Evolutionary conservation across 306 rosid genomes (phyloP).

Genomic region (Acacia crassicarpa): DNA sequence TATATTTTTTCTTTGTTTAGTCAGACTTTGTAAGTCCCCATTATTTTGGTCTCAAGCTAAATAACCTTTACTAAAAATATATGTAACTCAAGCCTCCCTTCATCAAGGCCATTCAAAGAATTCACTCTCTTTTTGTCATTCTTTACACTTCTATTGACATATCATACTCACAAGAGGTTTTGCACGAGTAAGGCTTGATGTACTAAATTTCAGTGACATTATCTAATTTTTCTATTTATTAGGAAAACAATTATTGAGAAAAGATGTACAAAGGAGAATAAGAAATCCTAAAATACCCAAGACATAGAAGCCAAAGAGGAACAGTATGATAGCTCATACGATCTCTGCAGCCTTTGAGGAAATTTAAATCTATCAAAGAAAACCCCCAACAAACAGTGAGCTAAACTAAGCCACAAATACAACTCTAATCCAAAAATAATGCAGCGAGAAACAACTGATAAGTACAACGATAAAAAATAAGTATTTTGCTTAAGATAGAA

Average conservation of each 20-base stretch:
- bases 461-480: too few relatives aligned
- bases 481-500: too few relatives aligned
- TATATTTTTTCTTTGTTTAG: neutral
- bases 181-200: neutral
- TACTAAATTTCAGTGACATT: neutral
- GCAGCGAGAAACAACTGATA: neutral
- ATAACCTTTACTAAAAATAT: neutral
- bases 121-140: neutral
- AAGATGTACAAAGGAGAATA: neutral
- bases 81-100: neutral
- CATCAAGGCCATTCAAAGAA: neutral
- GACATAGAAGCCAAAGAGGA: neutral
- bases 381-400: neutral
- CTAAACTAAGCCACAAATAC: neutral
- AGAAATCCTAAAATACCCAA: neutral
- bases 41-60: neutral
- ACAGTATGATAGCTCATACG: neutral
- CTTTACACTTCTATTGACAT: neutral
- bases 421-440: neutral
- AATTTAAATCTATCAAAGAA: neutral
- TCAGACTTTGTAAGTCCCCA: neutral
- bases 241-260: neutral
- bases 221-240: neutral
- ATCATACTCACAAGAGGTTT: neutral
- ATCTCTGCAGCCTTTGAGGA: neutral